Conservation (phyloP, 352 stramenopile genomes). For the Globisporangium rhizosaccharum region DNA sequence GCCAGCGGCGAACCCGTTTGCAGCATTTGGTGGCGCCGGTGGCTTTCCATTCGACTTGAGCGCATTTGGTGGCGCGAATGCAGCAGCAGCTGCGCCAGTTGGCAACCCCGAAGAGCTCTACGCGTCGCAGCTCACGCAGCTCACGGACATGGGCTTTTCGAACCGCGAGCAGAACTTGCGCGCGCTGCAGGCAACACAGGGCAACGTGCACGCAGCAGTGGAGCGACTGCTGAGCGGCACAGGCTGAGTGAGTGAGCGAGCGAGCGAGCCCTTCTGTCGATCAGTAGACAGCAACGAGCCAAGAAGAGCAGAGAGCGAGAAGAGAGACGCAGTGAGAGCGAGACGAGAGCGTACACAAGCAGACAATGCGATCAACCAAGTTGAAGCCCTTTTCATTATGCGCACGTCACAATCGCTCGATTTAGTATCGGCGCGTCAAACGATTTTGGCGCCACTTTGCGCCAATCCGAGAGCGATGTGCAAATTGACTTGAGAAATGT, state of each 20-base stretch:
- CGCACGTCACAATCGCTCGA: too few relatives aligned
- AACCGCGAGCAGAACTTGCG: conserved; percentile 87
- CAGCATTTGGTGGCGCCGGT: conserved; percentile 30
- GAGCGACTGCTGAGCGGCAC: conserved; percentile 81
- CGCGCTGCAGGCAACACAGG: conserved; percentile 76
- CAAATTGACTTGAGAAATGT: not conserved
- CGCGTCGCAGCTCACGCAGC: conserved; percentile 83
- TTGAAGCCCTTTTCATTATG: not conserved
- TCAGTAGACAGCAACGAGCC: not conserved
- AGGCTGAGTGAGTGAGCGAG: conserved; percentile 18
- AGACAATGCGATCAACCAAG: not conserved
- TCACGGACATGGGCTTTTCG: conserved; percentile 89
- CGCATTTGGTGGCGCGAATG: conserved; percentile 15
- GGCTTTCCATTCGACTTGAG: conserved; percentile 28
- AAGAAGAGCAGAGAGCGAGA: not conserved
- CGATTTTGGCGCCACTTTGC: not conserved
- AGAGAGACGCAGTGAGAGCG: too few relatives aligned
- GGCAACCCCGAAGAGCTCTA: conserved; percentile 83
- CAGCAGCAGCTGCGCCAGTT: conserved; percentile 20
- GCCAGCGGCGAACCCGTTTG: conserved; percentile 42
- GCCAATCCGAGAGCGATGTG: not conserved
- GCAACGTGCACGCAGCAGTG: conserved; percentile 89
- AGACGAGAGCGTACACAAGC: too few relatives aligned
- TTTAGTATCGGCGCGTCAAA: too few relatives aligned
- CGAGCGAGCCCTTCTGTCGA: not conserved